Evolutionary conservation across 2,329 filamentous ascomycete species (phyloP).

Genomic region (Botrytis elliptica): DNA sequence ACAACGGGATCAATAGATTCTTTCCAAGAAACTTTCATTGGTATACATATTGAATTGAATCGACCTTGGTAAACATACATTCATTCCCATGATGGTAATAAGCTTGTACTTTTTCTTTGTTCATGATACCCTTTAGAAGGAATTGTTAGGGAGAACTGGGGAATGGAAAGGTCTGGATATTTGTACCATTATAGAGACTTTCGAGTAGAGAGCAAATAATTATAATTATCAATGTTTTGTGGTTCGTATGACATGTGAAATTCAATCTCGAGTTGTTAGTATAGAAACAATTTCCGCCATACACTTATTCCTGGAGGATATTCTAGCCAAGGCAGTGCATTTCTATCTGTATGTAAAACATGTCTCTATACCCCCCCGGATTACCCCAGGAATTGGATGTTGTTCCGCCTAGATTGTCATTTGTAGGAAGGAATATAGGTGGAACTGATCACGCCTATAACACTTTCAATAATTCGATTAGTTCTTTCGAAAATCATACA

Average conservation of each 20-base stretch:
- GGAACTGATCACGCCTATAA: background rate
- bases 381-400: background rate
- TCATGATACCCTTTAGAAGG: constrained; percentile 24
- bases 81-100: background rate
- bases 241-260: background rate
- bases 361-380: background rate
- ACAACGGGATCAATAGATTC: constrained; percentile 27
- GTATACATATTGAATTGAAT: background rate
- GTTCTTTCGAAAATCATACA: too few relatives aligned
- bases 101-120: constrained; percentile 13
- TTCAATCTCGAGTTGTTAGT: too few relatives aligned
- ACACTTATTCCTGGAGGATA: background rate
- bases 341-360: too few relatives aligned
- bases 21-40: background rate
- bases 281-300: background rate
- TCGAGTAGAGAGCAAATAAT: constrained; percentile 4
- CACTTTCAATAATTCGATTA: background rate
- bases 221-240: background rate
- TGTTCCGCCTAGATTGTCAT: background rate
- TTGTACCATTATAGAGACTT: background rate
- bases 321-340: background rate
- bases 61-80: background rate
- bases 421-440: background rate
- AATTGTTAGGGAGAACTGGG: background rate
- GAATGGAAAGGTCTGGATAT: background rate